Evolutionary conservation across 129 eudicot genomes (phyloP), one percentile per base, ranked within the genome.

Genomic region (Chrysanthemum makinoi): DNA sequence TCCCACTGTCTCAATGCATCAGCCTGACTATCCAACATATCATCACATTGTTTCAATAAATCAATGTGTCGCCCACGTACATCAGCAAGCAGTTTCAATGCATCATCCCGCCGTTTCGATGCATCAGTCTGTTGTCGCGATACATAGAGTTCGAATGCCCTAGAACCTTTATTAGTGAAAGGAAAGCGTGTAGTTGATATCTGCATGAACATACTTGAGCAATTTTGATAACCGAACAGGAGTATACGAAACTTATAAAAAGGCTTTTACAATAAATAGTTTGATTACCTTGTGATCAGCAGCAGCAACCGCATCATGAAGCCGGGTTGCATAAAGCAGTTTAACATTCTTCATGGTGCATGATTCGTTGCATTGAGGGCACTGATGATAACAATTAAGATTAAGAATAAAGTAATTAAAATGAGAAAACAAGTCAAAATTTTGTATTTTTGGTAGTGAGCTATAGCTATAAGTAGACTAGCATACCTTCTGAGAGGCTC

Each of bases 301-400:
- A 53, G 87, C 96, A 56, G 83, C 89, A 43, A 86, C 96, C 44
- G 79, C 77, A 54, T 79, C 90, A 72, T 81, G 86, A 33, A 92
- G 75, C 47, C 84, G 76, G 28, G 87, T 66, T 53, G 87, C 91
- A 83, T 89, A 89, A 44, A 92, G 93, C 63, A 86, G 74, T 76
- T 96, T 78, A 52, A 92, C 79, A 80, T 82, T 87, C 87, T 89
- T 87, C 68, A 87, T 19, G 15, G 76, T 64, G 84, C 91, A 89
- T 35, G 72, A 72, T 59, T 57, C 80, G 68, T 86, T 92, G 81
- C 98, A 92, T 74, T 92, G 98, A 52, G 98, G 98, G 73, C 98
- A 92, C 98, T 51, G 6, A 30, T 87, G 26, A 74, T 51, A 55
- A 50, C 65, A 81, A 58, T 52, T 13, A 5, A 28, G 49, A 44